Base-by-base conservation (phyloP, 257 asterid species). In the Gentiana macrophylla region DNA sequence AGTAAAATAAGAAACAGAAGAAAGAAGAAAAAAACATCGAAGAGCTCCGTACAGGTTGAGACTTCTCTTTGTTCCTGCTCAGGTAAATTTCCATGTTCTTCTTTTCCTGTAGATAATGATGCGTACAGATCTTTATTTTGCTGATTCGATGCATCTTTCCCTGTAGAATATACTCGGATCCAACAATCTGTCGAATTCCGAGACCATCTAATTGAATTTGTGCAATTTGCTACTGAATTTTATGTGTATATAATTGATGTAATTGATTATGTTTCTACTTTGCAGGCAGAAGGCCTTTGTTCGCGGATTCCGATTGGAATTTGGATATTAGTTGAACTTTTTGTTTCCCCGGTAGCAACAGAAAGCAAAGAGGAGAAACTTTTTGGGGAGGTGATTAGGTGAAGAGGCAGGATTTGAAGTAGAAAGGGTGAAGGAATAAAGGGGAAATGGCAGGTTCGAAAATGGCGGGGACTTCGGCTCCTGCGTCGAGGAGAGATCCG, bases 391-490 rank as follows among this genome's bases (percentile, higher is more conserved):
- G 1, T 35, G 61, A 9, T 37, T 12, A 49, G 15, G 51, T 60
- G 6, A n/a, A 33, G 60, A 52, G 71, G 44, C 41, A 4, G 46
- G 46, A 41, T 41, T 41, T 41, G 6, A 41, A 4, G 37, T 34
- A 64, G 52, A 41, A 45, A 41, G 49, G 67, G 63, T 60, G 61
- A 71, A 63, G 36, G 65, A 49, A 63, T 3, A 15, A 45, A 46
- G 9, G 66, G 62, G 56, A 41, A 55, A 78, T 81, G 90, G 69
- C 79, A 67, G 86, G 77, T 71, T 61, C 84, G 2, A 83, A 83
- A 70, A 62, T 76, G 86, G 97, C 76, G 84, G 95, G 94, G 59
- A 35, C 94, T 0, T 78, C 89, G 37, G 86, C 86, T n/a, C 87
- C 87, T 7, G 83, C 74, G 6, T 44, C 77, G 72, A 73, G 99